Percentiles rank a stretch among this genome's conserved stretches.
These are phyloP conservation scores for Stephania cephalantha DNA, from an alignment of 164 flowering plant species.

Conservation along the genomic window DNA sequence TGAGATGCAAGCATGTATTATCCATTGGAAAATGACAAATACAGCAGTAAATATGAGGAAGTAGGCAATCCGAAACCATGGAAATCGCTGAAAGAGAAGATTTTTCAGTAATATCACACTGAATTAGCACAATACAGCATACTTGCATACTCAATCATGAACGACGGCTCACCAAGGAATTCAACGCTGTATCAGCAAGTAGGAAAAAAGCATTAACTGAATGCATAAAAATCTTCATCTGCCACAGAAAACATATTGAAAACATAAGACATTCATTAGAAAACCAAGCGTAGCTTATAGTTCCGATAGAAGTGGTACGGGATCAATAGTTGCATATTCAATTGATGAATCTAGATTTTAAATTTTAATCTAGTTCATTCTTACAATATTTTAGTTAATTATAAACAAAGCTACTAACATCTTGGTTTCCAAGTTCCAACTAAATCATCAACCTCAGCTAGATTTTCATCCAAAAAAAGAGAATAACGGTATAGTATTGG, in stretches of 20 bases:
- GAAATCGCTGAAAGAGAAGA: constrained; percentile 49
- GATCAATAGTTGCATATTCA: no score
- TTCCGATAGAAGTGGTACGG: no score
- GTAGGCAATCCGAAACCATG: constrained; percentile 83
- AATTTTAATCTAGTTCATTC: no score
- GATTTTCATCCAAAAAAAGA: no score
- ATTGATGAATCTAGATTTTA: no score
- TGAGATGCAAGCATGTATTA: constrained; percentile 61
- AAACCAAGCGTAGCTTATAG: background rate
- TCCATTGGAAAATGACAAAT: constrained; percentile 79
- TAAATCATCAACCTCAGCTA: no score
- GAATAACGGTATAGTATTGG: no score
- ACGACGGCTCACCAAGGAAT: constrained; percentile 54
- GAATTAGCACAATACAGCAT: background rate
- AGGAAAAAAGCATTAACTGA: constrained; percentile 76
- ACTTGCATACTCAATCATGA: background rate
- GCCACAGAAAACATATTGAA: constrained; percentile 17
- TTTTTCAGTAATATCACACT: background rate
- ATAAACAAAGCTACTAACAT: no score
- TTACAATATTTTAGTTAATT: no score
- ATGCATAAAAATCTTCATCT: constrained; percentile 77
- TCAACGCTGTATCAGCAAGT: constrained; percentile 68
- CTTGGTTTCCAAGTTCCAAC: no score
- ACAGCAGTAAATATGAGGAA: constrained; percentile 67
- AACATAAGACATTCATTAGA: background rate